Evolutionary conservation across 495 filamentous ascomycete genomes (phyloP), one percentile per base, ranked within the genome.

Genomic region (Chaetomidium leptoderma): DNA sequence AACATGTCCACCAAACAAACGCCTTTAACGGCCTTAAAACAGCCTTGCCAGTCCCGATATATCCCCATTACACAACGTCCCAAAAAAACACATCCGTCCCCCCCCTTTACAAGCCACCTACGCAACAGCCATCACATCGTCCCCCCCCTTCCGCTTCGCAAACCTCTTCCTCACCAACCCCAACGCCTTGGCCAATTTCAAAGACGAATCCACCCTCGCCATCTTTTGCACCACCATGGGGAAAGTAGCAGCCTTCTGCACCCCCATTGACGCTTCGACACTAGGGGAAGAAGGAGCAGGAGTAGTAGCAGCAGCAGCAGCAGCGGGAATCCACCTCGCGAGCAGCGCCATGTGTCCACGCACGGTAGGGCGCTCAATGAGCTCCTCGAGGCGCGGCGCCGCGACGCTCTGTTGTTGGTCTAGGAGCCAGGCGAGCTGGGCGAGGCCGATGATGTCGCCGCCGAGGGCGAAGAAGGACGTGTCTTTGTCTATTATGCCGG

Each of bases 401-500:
- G 51, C 10, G 8, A 45, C 19, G 17, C 45, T 48, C 2, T 37
- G 39, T 33, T 33, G 32, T 21, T 58, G 58, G 29, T 45, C 37
- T 6, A 65, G 48, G 2, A 65, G 51, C 45, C 46, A 62, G 21
- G 52, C 53, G 0, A 65, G 45, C 37, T 65, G 63, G 6, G 63
- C 59, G 0, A 65, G 57, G 13, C 46, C 59, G 27, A 62, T 55
- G 27, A 65, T 65, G 39, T 65, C 63, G 30, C 63, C 63, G 7
- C 63, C 59, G 1, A 62, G 16, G 32, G 24, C 51, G 45, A 65
- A 65, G 49, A 65, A 65, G 7, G 63, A 65, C 3, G 43, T 54
- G 26, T 54, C 32, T 2, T 29, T 6, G 30, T 60, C 49, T 27
- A 63, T 40, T 5, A 30, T 2, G 6, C 10, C 10, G 19, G 10